Evolutionary conservation across 1,139 yeast genomes (phyloP).

Genomic region (Protomyces macrosporus): DNA sequence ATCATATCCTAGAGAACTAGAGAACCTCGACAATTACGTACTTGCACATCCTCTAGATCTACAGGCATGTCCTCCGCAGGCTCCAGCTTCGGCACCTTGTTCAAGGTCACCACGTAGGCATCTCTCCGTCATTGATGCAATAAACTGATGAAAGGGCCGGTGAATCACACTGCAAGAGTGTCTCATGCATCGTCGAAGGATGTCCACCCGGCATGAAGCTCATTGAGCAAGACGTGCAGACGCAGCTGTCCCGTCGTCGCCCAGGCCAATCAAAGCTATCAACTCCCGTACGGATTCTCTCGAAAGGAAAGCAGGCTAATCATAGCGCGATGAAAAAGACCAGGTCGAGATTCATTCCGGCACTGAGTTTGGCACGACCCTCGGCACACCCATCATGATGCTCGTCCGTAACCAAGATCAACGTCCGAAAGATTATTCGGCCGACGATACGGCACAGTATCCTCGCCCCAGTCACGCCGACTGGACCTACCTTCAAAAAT

Average conservation of each 20-base stretch:
- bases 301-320: background rate
- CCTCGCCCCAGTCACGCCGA: constrained; percentile 99
- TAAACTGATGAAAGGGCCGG: constrained; percentile 47
- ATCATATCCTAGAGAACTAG: too few relatives aligned
- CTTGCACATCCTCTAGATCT: too few relatives aligned
- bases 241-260: constrained; percentile 91
- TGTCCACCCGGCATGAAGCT: constrained; percentile 91
- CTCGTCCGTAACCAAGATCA: constrained; percentile 89
- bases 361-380: constrained; percentile 80
- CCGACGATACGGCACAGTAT: constrained; percentile 67
- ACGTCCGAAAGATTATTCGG: constrained; percentile 91
- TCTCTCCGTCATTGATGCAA: background rate
- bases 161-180: constrained; percentile 97
- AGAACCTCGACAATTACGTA: too few relatives aligned
- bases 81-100: constrained; percentile 32
- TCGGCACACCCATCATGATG: constrained; percentile 96
- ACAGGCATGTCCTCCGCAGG: constrained; percentile 20
- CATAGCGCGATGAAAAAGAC: constrained; percentile 76
- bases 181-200: constrained; percentile 97
- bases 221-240: constrained; percentile 83
- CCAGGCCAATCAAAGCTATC: constrained; percentile 92
- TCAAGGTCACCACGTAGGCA: constrained; percentile 30
- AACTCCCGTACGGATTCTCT: constrained; percentile 53
- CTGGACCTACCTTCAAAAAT: constrained; percentile 82
- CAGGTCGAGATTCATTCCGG: constrained; percentile 90